These are phyloP conservation scores for Suillus fuscotomentosus DNA, from an alignment of 768 basidiomycete genomes.

Conservation along the genomic window DNA sequence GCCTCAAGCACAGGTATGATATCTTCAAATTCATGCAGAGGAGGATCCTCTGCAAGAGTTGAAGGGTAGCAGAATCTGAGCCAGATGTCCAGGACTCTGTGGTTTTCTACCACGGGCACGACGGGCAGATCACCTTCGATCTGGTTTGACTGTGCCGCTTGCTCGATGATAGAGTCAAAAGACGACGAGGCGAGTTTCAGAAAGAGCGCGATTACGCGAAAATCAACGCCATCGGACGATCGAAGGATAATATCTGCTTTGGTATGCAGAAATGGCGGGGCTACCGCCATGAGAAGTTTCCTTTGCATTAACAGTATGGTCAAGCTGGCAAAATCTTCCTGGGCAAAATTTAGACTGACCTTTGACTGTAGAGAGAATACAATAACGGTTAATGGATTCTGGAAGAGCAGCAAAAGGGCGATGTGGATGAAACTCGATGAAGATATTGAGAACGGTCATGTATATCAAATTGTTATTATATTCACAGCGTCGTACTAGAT, in stretches of 20 bases:
- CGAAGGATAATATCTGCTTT: constrained; percentile 36
- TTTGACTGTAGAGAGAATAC: background rate
- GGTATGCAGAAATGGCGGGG: constrained; percentile 31
- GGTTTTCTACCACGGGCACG: constrained; percentile 9
- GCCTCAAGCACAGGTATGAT: constrained; percentile 4
- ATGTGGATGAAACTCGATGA: background rate
- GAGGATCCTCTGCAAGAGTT: constrained; percentile 10
- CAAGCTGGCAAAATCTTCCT: background rate
- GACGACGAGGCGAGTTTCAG: constrained; percentile 36
- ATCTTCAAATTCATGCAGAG: constrained; percentile 2
- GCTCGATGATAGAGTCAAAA: constrained; percentile 32
- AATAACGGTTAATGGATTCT: background rate
- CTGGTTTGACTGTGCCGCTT: constrained; percentile 15
- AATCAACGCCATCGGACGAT: constrained; percentile 35
- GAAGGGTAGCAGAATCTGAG: constrained; percentile 14
- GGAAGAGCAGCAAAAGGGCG: background rate
- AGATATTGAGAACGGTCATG: background rate
- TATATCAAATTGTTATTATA: background rate
- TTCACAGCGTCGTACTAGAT: background rate
- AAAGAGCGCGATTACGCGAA: constrained; percentile 35
- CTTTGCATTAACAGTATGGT: background rate
- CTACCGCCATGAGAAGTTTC: background rate
- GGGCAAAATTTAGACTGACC: background rate
- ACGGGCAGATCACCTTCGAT: constrained; percentile 7
- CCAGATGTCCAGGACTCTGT: constrained; percentile 10